Conservation (phyloP, 2,329 filamentous ascomycete genomes). For the Metarhizium humberi region DNA sequence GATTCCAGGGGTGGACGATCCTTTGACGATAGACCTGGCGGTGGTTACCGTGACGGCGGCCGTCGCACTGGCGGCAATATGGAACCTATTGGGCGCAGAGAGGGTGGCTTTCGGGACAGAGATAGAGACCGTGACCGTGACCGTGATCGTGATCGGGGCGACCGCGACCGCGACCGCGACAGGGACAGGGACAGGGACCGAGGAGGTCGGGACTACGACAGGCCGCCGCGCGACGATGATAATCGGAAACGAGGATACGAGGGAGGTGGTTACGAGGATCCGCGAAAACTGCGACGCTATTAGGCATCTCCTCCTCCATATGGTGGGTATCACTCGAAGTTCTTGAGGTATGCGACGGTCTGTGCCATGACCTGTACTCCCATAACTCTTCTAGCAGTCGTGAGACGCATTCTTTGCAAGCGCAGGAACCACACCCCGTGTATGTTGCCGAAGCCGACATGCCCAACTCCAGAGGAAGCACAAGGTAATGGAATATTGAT, state of each 20-base stretch:
- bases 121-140: conserved; percentile 43
- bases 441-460: too few relatives aligned
- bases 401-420: not conserved
- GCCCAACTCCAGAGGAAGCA: not conserved
- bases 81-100: conserved; percentile 67
- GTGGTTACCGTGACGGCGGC: conserved; percentile 32
- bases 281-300: conserved; percentile 56
- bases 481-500: conserved; percentile 14
- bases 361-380: not conserved
- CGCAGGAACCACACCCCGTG: not conserved
- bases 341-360: not conserved
- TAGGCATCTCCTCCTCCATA: conserved; percentile 20
- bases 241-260: conserved; percentile 65
- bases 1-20: conserved; percentile 45
- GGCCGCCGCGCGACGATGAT: conserved; percentile 47
- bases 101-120: conserved; percentile 43
- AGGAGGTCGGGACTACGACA: conserved; percentile 33
- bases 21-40: conserved; percentile 46
- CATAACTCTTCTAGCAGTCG: not conserved
- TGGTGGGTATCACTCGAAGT: conserved; percentile 1
- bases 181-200: conserved; percentile 18
- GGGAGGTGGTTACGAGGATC: conserved; percentile 72
- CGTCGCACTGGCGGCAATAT: conserved; percentile 67
- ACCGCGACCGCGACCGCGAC: not conserved
- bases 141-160: conserved; percentile 27